Conservation (phyloP, 2,329 filamentous ascomycete species). For the Fusarium redolens region DNA sequence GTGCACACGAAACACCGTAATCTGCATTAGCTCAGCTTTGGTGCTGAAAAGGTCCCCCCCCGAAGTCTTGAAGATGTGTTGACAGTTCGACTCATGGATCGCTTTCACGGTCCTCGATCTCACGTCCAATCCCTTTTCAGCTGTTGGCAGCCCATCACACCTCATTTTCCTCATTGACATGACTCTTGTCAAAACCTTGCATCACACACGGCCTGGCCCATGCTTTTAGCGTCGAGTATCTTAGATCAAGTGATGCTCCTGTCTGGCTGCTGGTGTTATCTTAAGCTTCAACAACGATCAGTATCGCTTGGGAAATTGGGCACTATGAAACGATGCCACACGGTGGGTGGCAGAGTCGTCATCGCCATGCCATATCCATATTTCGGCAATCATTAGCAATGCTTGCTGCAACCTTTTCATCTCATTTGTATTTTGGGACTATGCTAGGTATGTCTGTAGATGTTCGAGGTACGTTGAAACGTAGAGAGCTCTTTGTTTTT, state of each 20-base stretch:
- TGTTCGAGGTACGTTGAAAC: not conserved
- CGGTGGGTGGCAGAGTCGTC: constrained; percentile 18
- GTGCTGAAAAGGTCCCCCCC: not conserved
- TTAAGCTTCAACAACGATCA: constrained; percentile 34
- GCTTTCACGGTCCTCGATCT: not conserved
- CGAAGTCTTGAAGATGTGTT: not conserved
- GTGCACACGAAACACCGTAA: constrained; percentile 8
- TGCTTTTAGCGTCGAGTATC: constrained; percentile 32
- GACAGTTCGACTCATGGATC: constrained; percentile 6
- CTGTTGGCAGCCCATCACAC: constrained; percentile 16
- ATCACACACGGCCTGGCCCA: constrained; percentile 20
- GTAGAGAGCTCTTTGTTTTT: not conserved
- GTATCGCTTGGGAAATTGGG: constrained; percentile 6
- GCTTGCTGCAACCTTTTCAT: constrained; percentile 12
- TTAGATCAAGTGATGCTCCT: constrained; percentile 43
- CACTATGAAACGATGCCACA: not conserved
- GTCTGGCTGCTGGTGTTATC: constrained; percentile 10
- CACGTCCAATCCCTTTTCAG: constrained; percentile 13
- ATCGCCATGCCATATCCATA: constrained; percentile 20
- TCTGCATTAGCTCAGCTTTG: constrained; percentile 6
- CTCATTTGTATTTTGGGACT: not conserved
- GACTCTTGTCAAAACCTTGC: constrained; percentile 34
- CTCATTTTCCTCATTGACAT: constrained; percentile 16
- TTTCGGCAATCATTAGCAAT: constrained; percentile 15
- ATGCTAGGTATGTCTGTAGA: not conserved